A percentile compares a stretch with the other conserved stretches of the same genome.
phyloP scores from a whole-genome alignment of 106 monocot genomes.

The Phalaenopsis aphrodite region DNA sequence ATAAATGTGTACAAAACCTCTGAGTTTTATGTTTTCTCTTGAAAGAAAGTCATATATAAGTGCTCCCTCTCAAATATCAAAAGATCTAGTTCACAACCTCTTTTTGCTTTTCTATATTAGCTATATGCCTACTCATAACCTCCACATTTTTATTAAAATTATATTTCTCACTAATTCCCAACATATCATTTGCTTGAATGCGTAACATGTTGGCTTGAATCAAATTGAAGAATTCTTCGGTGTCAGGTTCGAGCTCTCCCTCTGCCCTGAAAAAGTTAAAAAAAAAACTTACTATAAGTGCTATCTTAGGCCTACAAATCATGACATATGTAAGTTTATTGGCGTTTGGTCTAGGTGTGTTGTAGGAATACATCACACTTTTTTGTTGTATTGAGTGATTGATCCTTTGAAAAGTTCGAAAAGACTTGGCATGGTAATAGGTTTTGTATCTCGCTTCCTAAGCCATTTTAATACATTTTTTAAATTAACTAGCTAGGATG shows the following conservation, averaged over 20 bases:
- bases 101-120: neutral
- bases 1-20: neutral
- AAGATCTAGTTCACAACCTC: neutral
- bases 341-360: neutral
- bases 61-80: neutral
- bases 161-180: too few species aligned
- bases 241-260: too few species aligned
- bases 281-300: too few species aligned
- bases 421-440: neutral
- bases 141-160: too few species aligned
- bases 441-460: too few species aligned
- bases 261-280: too few species aligned
- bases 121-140: too few species aligned
- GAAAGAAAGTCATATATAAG: neutral
- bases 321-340: neutral
- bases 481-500: neutral
- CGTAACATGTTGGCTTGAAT: too few species aligned
- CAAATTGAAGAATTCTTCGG: too few species aligned
- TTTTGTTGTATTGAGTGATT: neutral
- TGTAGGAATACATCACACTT: neutral
- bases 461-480: neutral
- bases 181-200: too few species aligned
- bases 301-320: neutral
- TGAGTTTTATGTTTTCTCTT: neutral
- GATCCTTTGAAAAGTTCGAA: neutral